Evolutionary conservation across 768 basidiomycete genomes (phyloP), one percentile per base, ranked within the genome.

Genomic region (Phlebiopsis flavidoalba): DNA sequence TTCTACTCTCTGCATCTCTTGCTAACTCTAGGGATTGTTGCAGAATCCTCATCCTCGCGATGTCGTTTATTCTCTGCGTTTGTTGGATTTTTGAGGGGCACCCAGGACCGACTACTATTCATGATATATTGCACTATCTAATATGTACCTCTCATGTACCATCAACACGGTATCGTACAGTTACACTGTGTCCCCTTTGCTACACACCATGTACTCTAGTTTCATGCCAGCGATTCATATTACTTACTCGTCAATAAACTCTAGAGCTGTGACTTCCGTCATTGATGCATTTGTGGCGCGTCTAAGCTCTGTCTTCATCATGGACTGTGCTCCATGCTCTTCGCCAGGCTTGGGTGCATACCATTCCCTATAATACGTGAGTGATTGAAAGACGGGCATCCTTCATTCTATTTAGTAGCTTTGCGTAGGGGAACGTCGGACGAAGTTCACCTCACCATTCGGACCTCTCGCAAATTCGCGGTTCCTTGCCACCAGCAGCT

Each of bases 91-190:
- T 48, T 33, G 24, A 51, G 31, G 21, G n/a, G 31, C n/a, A n/a
- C 15, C 5, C 11, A 24, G 46, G 57, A 50, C 57, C 26, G 24
- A n/a, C 46, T 58, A 36, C 47, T 31, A 40, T 51, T 21, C 49
- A 52, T 19, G 35, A 33, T 59, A 48, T 43, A 40, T 50, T 47
- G 8, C 21, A 33, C 21, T 37, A 50, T 48, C 58, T 55, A 55
- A 51, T 59, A 50, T 59, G 58, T 59, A 50, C 49, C n/a, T n/a
- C 24, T 31, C 21, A 58, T 31, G 33, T 58, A 49, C 33, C 26
- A 21, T 36, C 31, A 12, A 22, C 35, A 8, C 37, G n/a, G 19
- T 57, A 21, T 17, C 35, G 52, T 57, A 57, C 24, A 43, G n/a
- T n/a, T 24, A 15, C 37, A 57, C 12, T 22, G 55, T 24, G 40